A percentile compares a stretch with the other conserved stretches of the same genome.
phyloP scores from a whole-genome alignment of 106 monocot species.

The Vanilla planifolia region DNA sequence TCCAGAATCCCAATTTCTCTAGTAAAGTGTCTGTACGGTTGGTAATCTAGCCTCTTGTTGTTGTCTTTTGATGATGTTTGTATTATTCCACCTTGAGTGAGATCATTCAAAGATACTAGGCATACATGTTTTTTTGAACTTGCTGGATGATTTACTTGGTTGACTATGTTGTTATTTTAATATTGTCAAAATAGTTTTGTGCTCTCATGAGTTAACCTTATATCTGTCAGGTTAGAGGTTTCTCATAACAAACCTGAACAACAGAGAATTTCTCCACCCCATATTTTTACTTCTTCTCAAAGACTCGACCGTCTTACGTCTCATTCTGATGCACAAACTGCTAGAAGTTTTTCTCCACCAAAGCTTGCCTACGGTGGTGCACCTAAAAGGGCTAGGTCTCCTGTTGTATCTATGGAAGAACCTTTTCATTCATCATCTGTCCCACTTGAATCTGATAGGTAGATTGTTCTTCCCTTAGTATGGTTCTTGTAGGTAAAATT shows the following conservation, averaged over 20 bases:
- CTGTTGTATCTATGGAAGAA: constrained; percentile 23
- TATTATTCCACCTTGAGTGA: not conserved
- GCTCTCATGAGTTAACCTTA: too few relatives aligned
- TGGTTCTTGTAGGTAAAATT: not conserved
- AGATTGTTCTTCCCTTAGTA: not conserved
- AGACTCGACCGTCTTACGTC: constrained; percentile 6
- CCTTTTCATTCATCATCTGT: constrained; percentile 4
- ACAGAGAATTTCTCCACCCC: constrained; percentile 16
- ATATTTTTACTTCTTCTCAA: constrained; percentile 4
- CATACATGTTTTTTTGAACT: not conserved
- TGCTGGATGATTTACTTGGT: constrained; percentile 1
- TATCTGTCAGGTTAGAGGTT: constrained; percentile 17
- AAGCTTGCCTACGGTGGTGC: constrained; percentile 12
- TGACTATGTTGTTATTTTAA: not conserved
- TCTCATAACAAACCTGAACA: constrained; percentile 12
- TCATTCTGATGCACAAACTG: constrained; percentile 13
- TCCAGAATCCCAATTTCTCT: constrained; percentile 4
- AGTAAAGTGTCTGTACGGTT: constrained; percentile 1
- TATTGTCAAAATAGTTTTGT: too few relatives aligned
- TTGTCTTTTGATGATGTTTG: not conserved
- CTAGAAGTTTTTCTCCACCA: constrained; percentile 10
- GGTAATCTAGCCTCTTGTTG: constrained; percentile 6
- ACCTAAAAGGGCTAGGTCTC: constrained; percentile 48
- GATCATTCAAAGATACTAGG: not conserved
- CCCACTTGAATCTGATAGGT: constrained; percentile 53